Evolutionary conservation across 73 alveolate species (phyloP).

Genomic region (Tetrahymena elliotti): DNA sequence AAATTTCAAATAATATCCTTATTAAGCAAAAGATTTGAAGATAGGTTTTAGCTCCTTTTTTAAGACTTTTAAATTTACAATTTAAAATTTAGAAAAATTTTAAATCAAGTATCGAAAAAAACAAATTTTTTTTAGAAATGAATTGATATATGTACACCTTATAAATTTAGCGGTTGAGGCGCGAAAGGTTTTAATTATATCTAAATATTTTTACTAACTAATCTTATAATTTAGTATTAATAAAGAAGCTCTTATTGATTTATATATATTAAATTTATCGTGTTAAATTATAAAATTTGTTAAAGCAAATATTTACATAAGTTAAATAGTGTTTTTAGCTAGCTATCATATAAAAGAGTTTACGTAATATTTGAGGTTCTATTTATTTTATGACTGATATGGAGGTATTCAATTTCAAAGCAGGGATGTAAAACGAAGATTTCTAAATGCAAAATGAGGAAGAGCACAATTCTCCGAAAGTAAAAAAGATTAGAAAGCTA

Average conservation of each 20-base stretch:
- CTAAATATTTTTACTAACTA: neutral
- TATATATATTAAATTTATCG: neutral
- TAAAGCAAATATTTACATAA: neutral
- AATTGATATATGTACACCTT: neutral
- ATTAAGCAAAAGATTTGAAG: neutral
- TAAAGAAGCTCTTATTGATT: neutral
- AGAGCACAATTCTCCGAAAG: neutral
- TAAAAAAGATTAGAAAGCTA: neutral
- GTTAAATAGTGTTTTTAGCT: neutral
- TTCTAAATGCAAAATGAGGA: neutral
- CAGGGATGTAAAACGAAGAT: neutral
- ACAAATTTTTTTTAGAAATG: neutral
- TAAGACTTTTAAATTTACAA: neutral
- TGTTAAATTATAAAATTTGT: neutral
- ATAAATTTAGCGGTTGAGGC: conserved; percentile 1
- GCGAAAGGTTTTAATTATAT: neutral
- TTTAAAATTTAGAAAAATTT: neutral
- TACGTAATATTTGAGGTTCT: neutral
- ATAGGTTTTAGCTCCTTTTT: neutral
- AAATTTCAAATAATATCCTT: too few species aligned
- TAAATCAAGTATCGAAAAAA: neutral
- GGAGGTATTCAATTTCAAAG: neutral
- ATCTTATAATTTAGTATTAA: neutral
- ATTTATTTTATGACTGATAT: neutral
- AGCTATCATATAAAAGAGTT: neutral